Base-by-base conservation (phyloP, 805 yeast genomes). In the Spathaspora passalidarum region DNA sequence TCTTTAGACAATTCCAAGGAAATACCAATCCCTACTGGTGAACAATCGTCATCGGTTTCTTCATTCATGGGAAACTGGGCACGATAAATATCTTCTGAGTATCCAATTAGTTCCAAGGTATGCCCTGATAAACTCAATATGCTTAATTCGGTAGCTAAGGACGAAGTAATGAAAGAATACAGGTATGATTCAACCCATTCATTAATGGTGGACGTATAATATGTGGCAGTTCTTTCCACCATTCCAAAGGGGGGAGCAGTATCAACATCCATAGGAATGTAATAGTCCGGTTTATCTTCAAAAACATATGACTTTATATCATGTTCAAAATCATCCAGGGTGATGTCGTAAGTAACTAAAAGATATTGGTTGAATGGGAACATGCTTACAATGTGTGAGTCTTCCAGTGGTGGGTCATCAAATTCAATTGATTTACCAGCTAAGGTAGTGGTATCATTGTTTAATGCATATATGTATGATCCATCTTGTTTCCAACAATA, bases 1-100 rank as follows among this genome's bases (percentile, higher is more conserved):
- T 55, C 54, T 1, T 54, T 42, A 13, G 68, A 72, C 0, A 62
- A 60, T 2, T 79, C 66, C 11, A 82, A 54, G 58, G 88, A 96
- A 5, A 88, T 40, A 0, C 80, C 80, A 9, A 86, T 52, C 4
- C 96, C 96, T 18, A 86, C 67, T 0, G 92, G 82, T 6, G 85
- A 76, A 11, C 86, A 77, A 55, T 88, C 96, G 42, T 77, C 83
- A 39, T 78, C 83, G 0, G 83, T 68, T 2, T 72, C 82, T 7
- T 80, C 83, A 56, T 79, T 80, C 53, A 88, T 68, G 1, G 96
- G 96, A 50, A 88, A 68, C 20, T 80, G 75, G 0, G 96, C 96
- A 42, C 86, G 73, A 54, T 80, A 81, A 3, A 82, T 70, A 56
- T 90, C 97, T 53, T 85, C 86, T 2, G 76, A 62, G 7, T 82